A percentile compares a stretch with the other conserved stretches of the same genome.
phyloP scores from a whole-genome alignment of 345 rosid genomes.

The Zanthoxylum bungeanum region DNA sequence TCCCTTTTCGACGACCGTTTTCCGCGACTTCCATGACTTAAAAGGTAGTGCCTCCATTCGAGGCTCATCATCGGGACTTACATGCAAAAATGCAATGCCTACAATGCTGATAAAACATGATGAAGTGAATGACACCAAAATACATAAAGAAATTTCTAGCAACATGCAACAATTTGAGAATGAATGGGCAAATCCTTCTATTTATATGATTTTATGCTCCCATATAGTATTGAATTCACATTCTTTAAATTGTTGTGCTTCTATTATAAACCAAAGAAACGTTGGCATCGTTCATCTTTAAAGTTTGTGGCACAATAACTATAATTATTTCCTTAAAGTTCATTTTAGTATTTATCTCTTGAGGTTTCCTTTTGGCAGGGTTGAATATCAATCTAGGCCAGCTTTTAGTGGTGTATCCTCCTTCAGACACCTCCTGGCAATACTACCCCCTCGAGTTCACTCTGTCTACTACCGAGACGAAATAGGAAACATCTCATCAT shows the following conservation, averaged over 20 bases:
- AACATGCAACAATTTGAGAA: neutral
- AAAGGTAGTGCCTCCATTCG: too few species aligned
- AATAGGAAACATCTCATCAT: conserved; percentile 91
- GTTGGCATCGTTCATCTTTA: neutral
- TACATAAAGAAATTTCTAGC: neutral
- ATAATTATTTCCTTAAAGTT: neutral
- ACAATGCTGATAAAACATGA: neutral
- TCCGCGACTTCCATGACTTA: too few species aligned
- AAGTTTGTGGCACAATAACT: neutral
- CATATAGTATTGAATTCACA: neutral
- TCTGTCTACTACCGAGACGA: conserved; percentile 95
- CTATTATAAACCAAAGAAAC: too few species aligned
- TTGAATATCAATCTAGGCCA: conserved; percentile 88
- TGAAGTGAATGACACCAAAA: neutral
- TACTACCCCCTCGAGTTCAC: conserved; percentile 90
- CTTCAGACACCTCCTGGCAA: conserved; percentile 73
- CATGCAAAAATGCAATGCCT: too few species aligned
- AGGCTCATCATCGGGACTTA: too few species aligned
- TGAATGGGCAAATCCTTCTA: neutral
- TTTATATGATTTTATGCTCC: neutral
- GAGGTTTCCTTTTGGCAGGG: conserved; percentile 55
- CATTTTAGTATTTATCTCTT: conserved; percentile 12
- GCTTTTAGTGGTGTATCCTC: conserved; percentile 65
- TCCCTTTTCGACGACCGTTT: too few species aligned
- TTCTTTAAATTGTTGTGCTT: neutral